Evolutionary conservation across 2,329 filamentous ascomycete species (phyloP).

Genomic region (Diaporthe caulivora): DNA sequence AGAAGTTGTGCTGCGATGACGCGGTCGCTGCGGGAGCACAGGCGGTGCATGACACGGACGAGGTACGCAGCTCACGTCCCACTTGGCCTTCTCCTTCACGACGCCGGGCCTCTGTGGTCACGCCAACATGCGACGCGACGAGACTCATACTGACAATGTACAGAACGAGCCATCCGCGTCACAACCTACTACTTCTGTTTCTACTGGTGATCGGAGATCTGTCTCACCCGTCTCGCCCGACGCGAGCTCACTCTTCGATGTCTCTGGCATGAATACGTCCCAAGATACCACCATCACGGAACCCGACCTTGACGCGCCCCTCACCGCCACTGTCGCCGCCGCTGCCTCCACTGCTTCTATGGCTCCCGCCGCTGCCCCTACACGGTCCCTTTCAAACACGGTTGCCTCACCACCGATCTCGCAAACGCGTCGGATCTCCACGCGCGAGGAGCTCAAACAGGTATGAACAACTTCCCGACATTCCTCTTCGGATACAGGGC

Average conservation of each 20-base stretch:
- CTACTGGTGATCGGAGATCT: slow-evolving; percentile 41
- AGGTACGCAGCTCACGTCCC: slow-evolving; percentile 14
- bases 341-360: slow-evolving; percentile 22
- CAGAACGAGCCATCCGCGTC: slow-evolving; percentile 36
- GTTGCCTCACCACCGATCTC: slow-evolving; percentile 33
- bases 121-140: background rate
- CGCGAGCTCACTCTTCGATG: slow-evolving; percentile 64
- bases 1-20: slow-evolving; percentile 44
- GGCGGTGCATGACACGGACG: slow-evolving; percentile 23
- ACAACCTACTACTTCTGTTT: slow-evolving; percentile 12
- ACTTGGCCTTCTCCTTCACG: background rate
- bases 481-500: background rate
- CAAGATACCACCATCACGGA: slow-evolving; percentile 64
- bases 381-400: slow-evolving; percentile 6
- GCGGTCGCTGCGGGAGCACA: slow-evolving; percentile 14
- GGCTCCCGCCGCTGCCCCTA: slow-evolving; percentile 17
- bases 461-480: slow-evolving; percentile 47
- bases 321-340: slow-evolving; percentile 39
- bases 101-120: background rate
- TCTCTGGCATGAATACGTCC: slow-evolving; percentile 59
- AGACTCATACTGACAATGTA: slow-evolving; percentile 1
- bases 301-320: slow-evolving; percentile 52
- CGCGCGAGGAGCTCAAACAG: slow-evolving; percentile 66
- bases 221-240: slow-evolving; percentile 57
- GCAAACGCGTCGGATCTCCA: slow-evolving; percentile 50